Base-by-base conservation (phyloP, 306 rosid genomes). In the Cucurbita moschata region DNA sequence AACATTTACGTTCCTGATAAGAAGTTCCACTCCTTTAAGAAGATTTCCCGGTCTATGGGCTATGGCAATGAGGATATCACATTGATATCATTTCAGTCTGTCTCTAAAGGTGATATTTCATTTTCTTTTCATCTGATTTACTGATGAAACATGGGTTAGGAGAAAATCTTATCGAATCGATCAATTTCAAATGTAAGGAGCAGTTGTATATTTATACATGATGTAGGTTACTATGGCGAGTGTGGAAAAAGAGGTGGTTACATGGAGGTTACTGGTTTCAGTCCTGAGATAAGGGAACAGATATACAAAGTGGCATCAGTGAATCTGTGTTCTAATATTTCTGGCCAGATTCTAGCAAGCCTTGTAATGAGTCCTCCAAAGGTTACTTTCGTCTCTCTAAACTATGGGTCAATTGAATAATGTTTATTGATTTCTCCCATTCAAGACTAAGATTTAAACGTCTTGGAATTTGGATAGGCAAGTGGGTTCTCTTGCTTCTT, bases 171-270 rank as follows among this genome's bases (percentile, higher is more conserved):
- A 18, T 50, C 3, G n/a, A 14, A 40, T 61, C 13, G 35, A 57
- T 38, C 49, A 38, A 44, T 61, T 73, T 51, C 57, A 46, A 37
- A 50, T 72, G 75, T 18, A 71, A 65, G 39, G 43, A 56, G 70
- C 38, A 53, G 12, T 16, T 54, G 10, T 76, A 74, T 79, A 38
- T 71, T 64, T 53, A 11, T 71, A 16, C 26, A 52, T 81, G 77
- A 56, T 77, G 62, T 80, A 92, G 98, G 96, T 68, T 90, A 84
- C 78, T 42, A 92, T 47, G 96, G 98, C 39, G 98, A 92, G 84
- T 92, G 98, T 75, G 96, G 98, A 55, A 92, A 89, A 74, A 83
- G 96, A 79, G 98, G 98, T 75, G 98, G 98, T 49, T 92, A 92
- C 78, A 92, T 90, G 98, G 96, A 90, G 80, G 85, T 88, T 76